phyloP scores from a whole-genome alignment of 352 stramenopile species.

The Globisporangium spiculum region DNA sequence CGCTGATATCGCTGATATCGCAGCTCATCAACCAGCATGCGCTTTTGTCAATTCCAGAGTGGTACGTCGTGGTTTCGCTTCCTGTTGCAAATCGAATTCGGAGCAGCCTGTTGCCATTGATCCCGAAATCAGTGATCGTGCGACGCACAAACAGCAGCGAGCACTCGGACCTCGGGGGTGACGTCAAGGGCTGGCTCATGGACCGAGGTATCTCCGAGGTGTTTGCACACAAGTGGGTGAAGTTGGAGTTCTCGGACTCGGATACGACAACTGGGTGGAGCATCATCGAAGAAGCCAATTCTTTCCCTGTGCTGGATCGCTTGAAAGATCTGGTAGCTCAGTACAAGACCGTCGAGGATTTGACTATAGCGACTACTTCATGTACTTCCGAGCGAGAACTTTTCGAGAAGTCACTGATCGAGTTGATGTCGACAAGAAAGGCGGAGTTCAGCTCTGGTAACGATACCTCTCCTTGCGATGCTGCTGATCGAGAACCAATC shows the following conservation, averaged over 20 bases:
- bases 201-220: slow-evolving; percentile 20
- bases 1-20: slow-evolving; percentile 37
- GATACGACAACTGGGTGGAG: neutral
- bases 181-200: slow-evolving; percentile 11
- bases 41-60: slow-evolving; percentile 43
- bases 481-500: neutral
- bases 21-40: slow-evolving; percentile 52
- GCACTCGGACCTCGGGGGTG: neutral
- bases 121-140: slow-evolving; percentile 22
- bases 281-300: neutral
- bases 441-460: neutral
- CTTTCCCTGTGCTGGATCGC: neutral
- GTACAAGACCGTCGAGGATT: slow-evolving; percentile 1
- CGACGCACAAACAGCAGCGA: neutral
- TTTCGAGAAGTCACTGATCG: slow-evolving; percentile 12
- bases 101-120: slow-evolving; percentile 28
- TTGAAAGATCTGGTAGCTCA: slow-evolving; percentile 3
- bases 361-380: neutral
- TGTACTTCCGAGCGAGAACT: slow-evolving; percentile 10
- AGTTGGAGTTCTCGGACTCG: slow-evolving; percentile 5
- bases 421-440: slow-evolving; percentile 1
- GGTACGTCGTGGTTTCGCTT: slow-evolving; percentile 40
- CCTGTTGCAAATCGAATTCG: slow-evolving; percentile 27
- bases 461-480: neutral
- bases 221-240: slow-evolving; percentile 16